Evolutionary conservation across 192 early-diverging fungal genomes (phyloP), one percentile per base, ranked within the genome.

Genomic region (Rhizophlyctis rosea): DNA sequence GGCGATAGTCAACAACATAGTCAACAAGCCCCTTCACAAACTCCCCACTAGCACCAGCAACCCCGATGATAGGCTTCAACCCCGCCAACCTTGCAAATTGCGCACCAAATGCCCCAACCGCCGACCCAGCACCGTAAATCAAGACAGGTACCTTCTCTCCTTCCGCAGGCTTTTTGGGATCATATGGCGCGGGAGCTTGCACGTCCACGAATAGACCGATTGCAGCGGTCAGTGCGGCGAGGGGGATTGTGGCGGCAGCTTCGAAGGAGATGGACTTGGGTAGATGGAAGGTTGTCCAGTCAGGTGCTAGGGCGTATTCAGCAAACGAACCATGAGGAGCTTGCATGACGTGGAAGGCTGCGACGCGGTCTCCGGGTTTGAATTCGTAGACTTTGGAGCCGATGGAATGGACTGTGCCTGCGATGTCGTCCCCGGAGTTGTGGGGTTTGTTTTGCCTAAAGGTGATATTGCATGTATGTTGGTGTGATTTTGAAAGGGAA

Each of bases 1-100:
- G n/a, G 16, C 52, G 52, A 27, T 54, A 54, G 25, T 54, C 52
- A 28, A 54, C 25, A 54, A 54, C 28, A 18, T 16, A 14, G 25
- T 54, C 52, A 28, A 54, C 27, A 13, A 54, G 52, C 21, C n/a
- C 16, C 52, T 54, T 27, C n/a, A 54, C 52, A 54, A 54, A 54
- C 14, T 16, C 18, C 14, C 14, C 27, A 27, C 52, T 28, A 14
- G 14, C 27, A 27, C 16, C 25, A 14, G 52, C 52, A n/a, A 54
- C 52, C n/a, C n/a, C 52, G 27, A 54, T 54, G 52, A 54, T 54
- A 1, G 52, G 52, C 14, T 54, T 18, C 18, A 54, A 23, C 14
- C 27, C 27, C 16, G 52, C 18, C 28, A 1, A 16, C 52, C 1
- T 14, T 16, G 52, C 52, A 14, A 54, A 25, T 54, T 54, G 18